Conservation (phyloP, 805 yeast species). For the Saccharomyces jurei region DNA sequence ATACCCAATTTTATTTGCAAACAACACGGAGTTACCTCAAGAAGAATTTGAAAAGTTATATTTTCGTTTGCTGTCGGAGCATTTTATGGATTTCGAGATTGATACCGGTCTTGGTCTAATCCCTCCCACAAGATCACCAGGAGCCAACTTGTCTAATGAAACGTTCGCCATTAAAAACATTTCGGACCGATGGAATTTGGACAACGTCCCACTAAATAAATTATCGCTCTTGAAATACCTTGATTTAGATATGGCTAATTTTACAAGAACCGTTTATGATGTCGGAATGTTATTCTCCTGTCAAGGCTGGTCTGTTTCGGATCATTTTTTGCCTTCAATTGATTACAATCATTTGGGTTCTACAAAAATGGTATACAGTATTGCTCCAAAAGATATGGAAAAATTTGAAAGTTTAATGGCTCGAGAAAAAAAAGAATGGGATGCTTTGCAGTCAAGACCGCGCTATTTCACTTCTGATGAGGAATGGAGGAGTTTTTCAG, state of each 20-base stretch:
- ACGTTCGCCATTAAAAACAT: constrained; percentile 7
- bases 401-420: constrained; percentile 37
- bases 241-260: constrained; percentile 36
- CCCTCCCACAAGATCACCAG: constrained; percentile 24
- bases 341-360: constrained; percentile 53
- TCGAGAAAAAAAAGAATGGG: constrained; percentile 12
- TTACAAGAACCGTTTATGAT: constrained; percentile 38
- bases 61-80: constrained; percentile 34
- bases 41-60: constrained; percentile 35
- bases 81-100: constrained; percentile 27
- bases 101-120: constrained; percentile 31
- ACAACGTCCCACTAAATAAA: constrained; percentile 44
- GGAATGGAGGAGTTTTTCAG: neutral
- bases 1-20: constrained; percentile 15
- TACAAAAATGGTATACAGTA: constrained; percentile 50
- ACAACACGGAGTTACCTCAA: constrained; percentile 6
- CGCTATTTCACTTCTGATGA: neutral
- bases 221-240: constrained; percentile 41
- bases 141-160: constrained; percentile 10
- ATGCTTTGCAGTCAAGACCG: neutral
- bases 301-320: constrained; percentile 53
- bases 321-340: constrained; percentile 46
- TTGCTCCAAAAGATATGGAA: constrained; percentile 47
- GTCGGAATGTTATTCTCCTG: constrained; percentile 48
- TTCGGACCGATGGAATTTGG: constrained; percentile 47